Evolutionary conservation across 2,329 filamentous ascomycete species (phyloP), one percentile per base, ranked within the genome.

Genomic region (Ophiobolus disseminans): DNA sequence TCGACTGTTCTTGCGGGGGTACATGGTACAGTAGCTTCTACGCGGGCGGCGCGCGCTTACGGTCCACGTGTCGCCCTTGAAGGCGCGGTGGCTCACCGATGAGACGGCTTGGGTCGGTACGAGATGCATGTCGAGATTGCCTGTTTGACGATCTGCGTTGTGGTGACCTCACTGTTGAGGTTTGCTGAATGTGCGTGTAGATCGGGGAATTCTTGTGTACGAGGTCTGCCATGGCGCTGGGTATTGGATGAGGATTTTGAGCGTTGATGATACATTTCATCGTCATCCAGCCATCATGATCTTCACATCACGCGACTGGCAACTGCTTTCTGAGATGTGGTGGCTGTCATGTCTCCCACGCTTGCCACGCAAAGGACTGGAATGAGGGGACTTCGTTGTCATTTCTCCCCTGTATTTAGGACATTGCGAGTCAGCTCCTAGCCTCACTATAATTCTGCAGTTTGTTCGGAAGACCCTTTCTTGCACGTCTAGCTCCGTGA

Each of bases 311-410:
- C n/a, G n/a, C n/a, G n/a, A n/a, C n/a, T n/a, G n/a, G n/a, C n/a
- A n/a, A n/a, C n/a, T n/a, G n/a, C n/a, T n/a, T n/a, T n/a, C n/a
- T n/a, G n/a, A n/a, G n/a, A n/a, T n/a, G n/a, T n/a, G n/a, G n/a
- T n/a, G n/a, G 41, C 41, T 36, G 41, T 37, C 31, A 37, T 37
- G 22, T 36, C n/a, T 43, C 31, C 41, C 41, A 44, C 41, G 41
- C 41, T 44, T 44, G 31, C 41, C 41, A 44, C 37, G 32, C 41
- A 44, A 19, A n/a, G n/a, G 16, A 22, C 6, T 44, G 31, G 41
- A 37, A 44, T 44, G 41, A n/a, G 21, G 23, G 23, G 5, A 7
- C 9, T 30, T n/a, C n/a, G n/a, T n/a, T n/a, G 31, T 22, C 21
- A 28, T 28, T 16, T 25, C 14, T 26, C 37, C 37, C 22, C 37